phyloP scores from a whole-genome alignment of 257 asterid species.

The Plectranthus barbatus region DNA sequence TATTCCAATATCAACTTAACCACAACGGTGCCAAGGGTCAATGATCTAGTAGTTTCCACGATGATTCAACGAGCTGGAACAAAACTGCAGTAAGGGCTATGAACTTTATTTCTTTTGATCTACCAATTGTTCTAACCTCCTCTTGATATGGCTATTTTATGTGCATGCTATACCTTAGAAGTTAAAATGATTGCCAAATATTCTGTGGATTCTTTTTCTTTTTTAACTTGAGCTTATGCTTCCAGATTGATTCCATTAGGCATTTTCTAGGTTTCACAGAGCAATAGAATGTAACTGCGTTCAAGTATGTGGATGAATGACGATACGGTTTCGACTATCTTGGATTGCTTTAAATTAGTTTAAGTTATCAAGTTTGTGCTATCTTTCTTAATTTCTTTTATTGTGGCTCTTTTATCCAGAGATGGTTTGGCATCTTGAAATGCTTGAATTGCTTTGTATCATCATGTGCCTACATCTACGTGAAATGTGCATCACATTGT shows the following conservation, averaged over 20 bases:
- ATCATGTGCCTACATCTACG: neutral
- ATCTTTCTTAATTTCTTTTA: neutral
- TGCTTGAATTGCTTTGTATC: neutral
- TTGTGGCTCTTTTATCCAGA: neutral
- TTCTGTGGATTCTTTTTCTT: neutral
- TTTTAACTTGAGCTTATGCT: neutral
- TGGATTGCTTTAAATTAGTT: neutral
- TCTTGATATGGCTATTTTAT: neutral
- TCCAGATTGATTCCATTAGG: conserved; percentile 1
- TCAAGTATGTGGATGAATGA: neutral
- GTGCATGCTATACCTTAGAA: neutral
- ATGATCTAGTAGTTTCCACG: conserved; percentile 61
- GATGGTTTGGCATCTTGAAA: neutral
- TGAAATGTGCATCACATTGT: neutral
- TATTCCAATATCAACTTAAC: conserved; percentile 67
- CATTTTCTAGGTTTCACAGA: neutral
- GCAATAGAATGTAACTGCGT: neutral
- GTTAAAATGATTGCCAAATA: neutral
- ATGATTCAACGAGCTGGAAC: conserved; percentile 85
- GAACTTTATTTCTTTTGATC: conserved; percentile 1
- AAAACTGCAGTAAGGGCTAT: conserved; percentile 39
- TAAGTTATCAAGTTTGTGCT: neutral
- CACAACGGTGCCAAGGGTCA: conserved; percentile 46
- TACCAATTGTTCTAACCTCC: neutral
- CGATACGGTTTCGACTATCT: neutral